These are phyloP conservation scores for Stagonosporopsis rhizophila DNA, from an alignment of 2,329 filamentous ascomycete species.

Conservation along the genomic window DNA sequence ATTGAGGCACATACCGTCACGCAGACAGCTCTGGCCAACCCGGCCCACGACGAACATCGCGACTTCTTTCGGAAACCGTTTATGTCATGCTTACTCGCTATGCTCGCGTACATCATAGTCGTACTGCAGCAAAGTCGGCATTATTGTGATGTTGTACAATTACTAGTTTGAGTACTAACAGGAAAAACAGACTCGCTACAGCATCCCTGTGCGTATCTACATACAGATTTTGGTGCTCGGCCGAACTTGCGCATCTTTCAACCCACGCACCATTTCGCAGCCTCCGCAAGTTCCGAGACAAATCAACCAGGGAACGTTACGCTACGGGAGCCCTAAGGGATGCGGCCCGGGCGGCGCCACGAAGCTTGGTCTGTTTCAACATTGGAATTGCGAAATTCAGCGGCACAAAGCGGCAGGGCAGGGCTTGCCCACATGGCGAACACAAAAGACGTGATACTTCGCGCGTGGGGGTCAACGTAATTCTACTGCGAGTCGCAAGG, in stretches of 20 bases:
- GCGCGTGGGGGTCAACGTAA: too few relatives aligned
- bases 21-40: neutral
- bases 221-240: slow-evolving; percentile 2
- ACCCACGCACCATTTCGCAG: neutral
- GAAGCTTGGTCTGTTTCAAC: slow-evolving; percentile 8
- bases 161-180: too few relatives aligned
- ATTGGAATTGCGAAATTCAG: neutral
- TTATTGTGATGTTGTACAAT: neutral
- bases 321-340: neutral
- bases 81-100: neutral
- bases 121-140: neutral
- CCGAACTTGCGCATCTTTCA: neutral
- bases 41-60: neutral
- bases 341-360: slow-evolving; percentile 11
- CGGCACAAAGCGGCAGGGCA: too few relatives aligned
- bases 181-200: too few relatives aligned
- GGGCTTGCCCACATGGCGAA: neutral
- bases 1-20: slow-evolving; percentile 5
- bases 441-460: neutral
- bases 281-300: slow-evolving; percentile 4
- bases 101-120: too few relatives aligned
- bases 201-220: neutral
- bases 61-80: too few relatives aligned
- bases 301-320: neutral
- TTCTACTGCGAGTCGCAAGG: too few relatives aligned